phyloP scores from a whole-genome alignment of 1,139 yeast genomes.

The Wickerhamomyces sp. region DNA sequence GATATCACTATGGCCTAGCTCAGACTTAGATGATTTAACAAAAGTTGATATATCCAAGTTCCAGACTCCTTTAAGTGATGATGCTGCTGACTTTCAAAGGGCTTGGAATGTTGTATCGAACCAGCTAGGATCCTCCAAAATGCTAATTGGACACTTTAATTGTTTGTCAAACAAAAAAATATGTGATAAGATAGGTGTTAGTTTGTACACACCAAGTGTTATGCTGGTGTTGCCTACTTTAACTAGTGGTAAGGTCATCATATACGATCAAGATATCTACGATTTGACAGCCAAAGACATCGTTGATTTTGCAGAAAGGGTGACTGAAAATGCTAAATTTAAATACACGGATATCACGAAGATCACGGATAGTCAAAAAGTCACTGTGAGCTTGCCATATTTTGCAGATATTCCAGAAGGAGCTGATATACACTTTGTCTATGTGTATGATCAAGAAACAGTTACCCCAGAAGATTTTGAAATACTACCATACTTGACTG shows the following conservation, averaged over 20 bases:
- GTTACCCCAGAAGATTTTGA: constrained; percentile 55
- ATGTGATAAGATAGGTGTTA: constrained; percentile 44
- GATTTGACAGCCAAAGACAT: constrained; percentile 22
- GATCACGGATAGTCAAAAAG: constrained; percentile 3
- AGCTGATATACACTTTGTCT: constrained; percentile 42
- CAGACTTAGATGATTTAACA: constrained; percentile 33
- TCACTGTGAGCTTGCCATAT: constrained; percentile 3
- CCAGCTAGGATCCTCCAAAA: constrained; percentile 33
- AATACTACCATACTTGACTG: constrained; percentile 53
- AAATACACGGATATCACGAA: constrained; percentile 36
- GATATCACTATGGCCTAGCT: constrained; percentile 62
- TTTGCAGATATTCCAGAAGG: constrained; percentile 27
- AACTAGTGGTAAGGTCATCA: constrained; percentile 30
- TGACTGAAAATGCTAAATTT: constrained; percentile 29
- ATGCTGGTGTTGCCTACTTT: constrained; percentile 35
- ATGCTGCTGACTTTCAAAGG: constrained; percentile 46
- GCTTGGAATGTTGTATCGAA: constrained; percentile 56
- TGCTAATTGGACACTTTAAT: constrained; percentile 55
- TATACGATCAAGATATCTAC: constrained; percentile 20
- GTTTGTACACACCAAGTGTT: constrained; percentile 28
- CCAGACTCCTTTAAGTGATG: constrained; percentile 38
- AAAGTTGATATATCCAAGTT: constrained; percentile 34
- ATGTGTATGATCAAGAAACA: constrained; percentile 47
- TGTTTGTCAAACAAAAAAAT: constrained; percentile 46
- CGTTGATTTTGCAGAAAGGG: constrained; percentile 33